Conservation (phyloP, 805 yeast genomes). For the Candida coquimbonensis region DNA sequence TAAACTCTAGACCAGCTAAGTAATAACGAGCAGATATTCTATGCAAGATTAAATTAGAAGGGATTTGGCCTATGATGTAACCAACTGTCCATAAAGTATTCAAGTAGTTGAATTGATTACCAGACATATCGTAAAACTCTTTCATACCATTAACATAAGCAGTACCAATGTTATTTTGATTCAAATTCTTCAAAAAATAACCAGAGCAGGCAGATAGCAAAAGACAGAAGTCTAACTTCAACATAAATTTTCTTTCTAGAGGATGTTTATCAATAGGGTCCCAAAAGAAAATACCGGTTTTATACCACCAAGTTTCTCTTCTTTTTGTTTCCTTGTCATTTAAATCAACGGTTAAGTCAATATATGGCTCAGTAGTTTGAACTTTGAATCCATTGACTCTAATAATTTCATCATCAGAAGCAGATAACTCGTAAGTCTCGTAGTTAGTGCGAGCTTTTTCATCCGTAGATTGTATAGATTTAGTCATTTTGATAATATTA, state of each 20-base stretch:
- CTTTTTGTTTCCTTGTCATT: slow-evolving; percentile 4
- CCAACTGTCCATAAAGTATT: slow-evolving; percentile 42
- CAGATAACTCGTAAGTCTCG: not conserved
- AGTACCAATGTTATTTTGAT: slow-evolving; percentile 34
- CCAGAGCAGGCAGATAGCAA: slow-evolving; percentile 37
- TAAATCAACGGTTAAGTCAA: slow-evolving; percentile 6
- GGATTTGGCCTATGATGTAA: slow-evolving; percentile 42
- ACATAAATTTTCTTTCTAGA: slow-evolving; percentile 26
- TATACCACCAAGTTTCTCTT: slow-evolving; percentile 12
- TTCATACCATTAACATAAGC: slow-evolving; percentile 43
- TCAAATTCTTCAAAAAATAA: slow-evolving; percentile 38
- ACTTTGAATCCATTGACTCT: slow-evolving; percentile 8
- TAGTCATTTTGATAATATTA: too few species aligned
- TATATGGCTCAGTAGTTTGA: slow-evolving; percentile 8
- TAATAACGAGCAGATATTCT: slow-evolving; percentile 36
- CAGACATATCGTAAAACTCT: slow-evolving; percentile 34
- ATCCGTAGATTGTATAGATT: too few species aligned
- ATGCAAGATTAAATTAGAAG: slow-evolving; percentile 35
- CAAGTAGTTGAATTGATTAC: slow-evolving; percentile 38
- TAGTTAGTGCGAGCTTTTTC: not conserved
- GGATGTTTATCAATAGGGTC: slow-evolving; percentile 16
- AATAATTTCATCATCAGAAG: not conserved
- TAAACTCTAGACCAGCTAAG: slow-evolving; percentile 35
- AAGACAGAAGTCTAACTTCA: slow-evolving; percentile 31
- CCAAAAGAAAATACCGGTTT: slow-evolving; percentile 6